Base-by-base conservation (phyloP, 345 rosid genomes). In the Citrus glauca region DNA sequence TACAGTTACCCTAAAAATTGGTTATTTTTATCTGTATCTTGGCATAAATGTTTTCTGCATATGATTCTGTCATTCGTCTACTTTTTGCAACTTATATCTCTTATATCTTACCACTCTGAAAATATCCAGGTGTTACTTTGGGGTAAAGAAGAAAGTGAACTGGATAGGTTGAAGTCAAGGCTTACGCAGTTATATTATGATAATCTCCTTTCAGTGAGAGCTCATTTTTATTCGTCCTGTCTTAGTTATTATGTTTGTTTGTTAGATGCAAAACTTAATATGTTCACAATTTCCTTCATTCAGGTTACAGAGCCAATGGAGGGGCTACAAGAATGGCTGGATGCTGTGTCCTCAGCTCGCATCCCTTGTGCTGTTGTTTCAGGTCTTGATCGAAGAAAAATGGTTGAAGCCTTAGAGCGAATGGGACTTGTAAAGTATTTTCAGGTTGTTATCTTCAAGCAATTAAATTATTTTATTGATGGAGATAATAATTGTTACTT, bases 291-390 rank as follows among this genome's bases (percentile, higher is more conserved):
- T n/a, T 78, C 74, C 62, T 78, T 77, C 72, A 64, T 67, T 77
- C 89, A 95, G 99, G 88, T 91, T 61, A 84, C 75, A 66, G 82
- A 87, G 79, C 96, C 99, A 64, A 82, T 82, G 78, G 96, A 88
- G 32, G 99, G 99, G 8, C 88, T 93, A 45, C 73, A 74, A 84
- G 97, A 92, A 71, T 95, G 99, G 99, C 91, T 95, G 8, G 98
- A 95, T 74, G 97, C 96, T 48, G 90, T 95, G 30, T 80, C 84
- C 72, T 92, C 88, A 56, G 93, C 94, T 71, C 86, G 91, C 38
- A 89, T 95, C 80, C 99, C 98, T 77, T 95, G 99, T 81, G 99
- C 99, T 72, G 88, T 95, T 76, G 99, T 95, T 79, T 93, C 99
- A 71, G 87, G 93, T 82, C 91, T 95, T 69, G 96, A 93, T 81